Conservation (phyloP, 331 rosid genomes). For the Prunus yedoensis region DNA sequence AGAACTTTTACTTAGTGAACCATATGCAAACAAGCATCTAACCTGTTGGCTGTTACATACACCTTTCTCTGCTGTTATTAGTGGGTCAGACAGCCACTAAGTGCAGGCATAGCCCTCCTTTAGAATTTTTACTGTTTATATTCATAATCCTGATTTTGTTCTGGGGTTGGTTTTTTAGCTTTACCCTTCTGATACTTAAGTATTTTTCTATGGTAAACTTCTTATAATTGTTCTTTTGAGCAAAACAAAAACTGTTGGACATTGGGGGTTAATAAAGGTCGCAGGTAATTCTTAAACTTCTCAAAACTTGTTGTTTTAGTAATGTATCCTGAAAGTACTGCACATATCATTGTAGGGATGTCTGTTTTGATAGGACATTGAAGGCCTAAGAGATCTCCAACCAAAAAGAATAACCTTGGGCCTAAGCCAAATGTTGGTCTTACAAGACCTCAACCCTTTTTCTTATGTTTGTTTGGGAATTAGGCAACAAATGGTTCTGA, state of each 20-base stretch:
- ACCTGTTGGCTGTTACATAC: background rate
- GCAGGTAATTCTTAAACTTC: constrained; percentile 8
- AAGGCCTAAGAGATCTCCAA: background rate
- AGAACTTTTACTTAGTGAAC: background rate
- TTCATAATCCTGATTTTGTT: background rate
- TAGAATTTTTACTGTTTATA: background rate
- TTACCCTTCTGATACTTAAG: background rate
- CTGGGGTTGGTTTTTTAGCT: background rate
- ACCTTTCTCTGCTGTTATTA: background rate
- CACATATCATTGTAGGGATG: background rate
- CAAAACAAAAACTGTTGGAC: background rate
- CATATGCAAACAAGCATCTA: background rate
- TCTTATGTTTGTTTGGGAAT: background rate
- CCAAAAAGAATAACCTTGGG: background rate
- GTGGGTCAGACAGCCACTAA: background rate
- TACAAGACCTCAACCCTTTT: background rate
- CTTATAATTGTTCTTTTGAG: background rate
- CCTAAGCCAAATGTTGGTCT: background rate
- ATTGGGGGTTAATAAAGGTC: background rate
- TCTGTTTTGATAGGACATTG: background rate
- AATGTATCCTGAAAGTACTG: background rate
- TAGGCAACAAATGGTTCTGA: background rate
- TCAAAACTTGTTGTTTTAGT: constrained; percentile 11
- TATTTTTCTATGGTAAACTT: background rate
- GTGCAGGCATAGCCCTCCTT: background rate